These are phyloP conservation scores for Xerocomus tenax DNA, from an alignment of 1,284 basidiomycete genomes.

Conservation along the genomic window DNA sequence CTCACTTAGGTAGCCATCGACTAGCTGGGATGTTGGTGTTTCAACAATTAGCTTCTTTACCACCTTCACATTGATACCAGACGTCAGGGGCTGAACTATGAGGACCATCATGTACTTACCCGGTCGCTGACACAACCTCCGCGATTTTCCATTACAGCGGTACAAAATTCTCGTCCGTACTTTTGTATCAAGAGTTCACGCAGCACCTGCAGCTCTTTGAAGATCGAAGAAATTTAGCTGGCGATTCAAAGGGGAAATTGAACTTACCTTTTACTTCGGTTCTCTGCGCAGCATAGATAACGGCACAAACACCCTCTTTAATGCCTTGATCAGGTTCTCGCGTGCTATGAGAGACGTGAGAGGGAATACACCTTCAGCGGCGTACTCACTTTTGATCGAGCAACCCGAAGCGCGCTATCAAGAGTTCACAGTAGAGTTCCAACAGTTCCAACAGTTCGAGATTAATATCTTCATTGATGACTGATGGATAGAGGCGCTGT, in stretches of 20 bases:
- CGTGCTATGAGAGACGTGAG: conserved; percentile 37
- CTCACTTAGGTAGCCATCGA: conserved; percentile 81
- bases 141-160: conserved; percentile 74
- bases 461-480: conserved; percentile 81
- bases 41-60: conserved; percentile 61
- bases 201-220: conserved; percentile 76
- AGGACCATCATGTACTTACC: conserved; percentile 38
- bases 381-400: conserved; percentile 70
- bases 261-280: conserved; percentile 78
- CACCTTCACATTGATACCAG: conserved; percentile 34
- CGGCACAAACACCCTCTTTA: conserved; percentile 64
- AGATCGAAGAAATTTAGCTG: conserved; percentile 4
- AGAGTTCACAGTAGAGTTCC: conserved; percentile 87
- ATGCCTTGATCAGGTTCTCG: conserved; percentile 79
- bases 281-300: conserved; percentile 85
- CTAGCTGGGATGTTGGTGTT: conserved; percentile 66
- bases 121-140: conserved; percentile 72
- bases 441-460: conserved; percentile 84
- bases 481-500: conserved; percentile 29
- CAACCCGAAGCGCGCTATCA: conserved; percentile 88
- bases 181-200: conserved; percentile 93
- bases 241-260: conserved; percentile 1
- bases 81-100: neutral
- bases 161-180: conserved; percentile 77
- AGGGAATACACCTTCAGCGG: neutral